Conservation (phyloP, 306 rosid species). For the Cucurbita ficifolia region DNA sequence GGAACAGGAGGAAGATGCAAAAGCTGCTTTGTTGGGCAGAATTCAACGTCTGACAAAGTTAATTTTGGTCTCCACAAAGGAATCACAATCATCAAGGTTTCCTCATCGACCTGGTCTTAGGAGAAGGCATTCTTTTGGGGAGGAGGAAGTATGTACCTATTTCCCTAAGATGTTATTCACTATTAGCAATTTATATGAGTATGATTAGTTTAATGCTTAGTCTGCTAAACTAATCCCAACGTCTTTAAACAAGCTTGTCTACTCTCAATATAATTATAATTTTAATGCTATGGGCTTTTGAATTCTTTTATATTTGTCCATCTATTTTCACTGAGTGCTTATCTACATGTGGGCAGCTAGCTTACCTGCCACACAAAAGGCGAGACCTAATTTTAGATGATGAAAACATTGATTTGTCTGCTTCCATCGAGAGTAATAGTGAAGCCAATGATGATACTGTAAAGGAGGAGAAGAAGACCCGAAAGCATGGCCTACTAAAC, state of each 20-base stretch:
- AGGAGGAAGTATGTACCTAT: conserved; percentile 44
- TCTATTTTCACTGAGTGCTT: conserved; percentile 6
- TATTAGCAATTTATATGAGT: neutral
- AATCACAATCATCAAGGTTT: conserved; percentile 52
- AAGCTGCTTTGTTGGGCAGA: conserved; percentile 89
- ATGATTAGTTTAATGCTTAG: neutral
- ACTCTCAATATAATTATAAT: neutral
- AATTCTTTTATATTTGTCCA: neutral
- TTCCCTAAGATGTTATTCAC: neutral
- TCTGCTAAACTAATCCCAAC: no score
- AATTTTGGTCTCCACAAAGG: conserved; percentile 88
- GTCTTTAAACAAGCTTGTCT: no score
- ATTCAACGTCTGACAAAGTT: conserved; percentile 92
- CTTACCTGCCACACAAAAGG: conserved; percentile 90
- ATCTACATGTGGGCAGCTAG: conserved; percentile 50
- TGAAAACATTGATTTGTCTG: conserved; percentile 68
- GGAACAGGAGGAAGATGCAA: conserved; percentile 99
- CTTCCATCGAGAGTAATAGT: conserved; percentile 56
- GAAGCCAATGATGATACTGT: conserved; percentile 37
- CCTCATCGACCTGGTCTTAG: conserved; percentile 54
- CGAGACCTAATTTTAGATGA: conserved; percentile 80
- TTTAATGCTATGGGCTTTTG: neutral
- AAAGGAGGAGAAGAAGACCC: conserved; percentile 74
- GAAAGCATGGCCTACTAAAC: conserved; percentile 86
- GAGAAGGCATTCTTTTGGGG: conserved; percentile 97